These are phyloP conservation scores for Heliocybe sulcata DNA, from an alignment of 1,284 basidiomycete species.

Conservation along the genomic window DNA sequence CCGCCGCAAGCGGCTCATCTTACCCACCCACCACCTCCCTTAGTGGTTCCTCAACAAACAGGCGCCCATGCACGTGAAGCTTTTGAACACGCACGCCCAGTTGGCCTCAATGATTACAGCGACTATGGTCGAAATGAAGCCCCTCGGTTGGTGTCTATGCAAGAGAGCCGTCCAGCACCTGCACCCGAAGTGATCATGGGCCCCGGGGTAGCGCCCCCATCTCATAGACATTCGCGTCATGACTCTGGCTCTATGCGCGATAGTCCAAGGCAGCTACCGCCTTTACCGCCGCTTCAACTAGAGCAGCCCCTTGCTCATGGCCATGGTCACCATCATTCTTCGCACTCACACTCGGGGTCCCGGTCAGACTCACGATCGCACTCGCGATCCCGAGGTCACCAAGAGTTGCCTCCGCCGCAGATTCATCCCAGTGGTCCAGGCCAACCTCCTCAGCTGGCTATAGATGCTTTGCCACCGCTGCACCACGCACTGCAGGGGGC, in stretches of 20 bases:
- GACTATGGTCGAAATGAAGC: conserved; percentile 42
- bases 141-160: conserved; percentile 32
- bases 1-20: conserved; percentile 1
- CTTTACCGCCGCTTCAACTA: conserved; percentile 36
- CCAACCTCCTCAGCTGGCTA: conserved; percentile 14
- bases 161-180: conserved; percentile 40
- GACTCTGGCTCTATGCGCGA: conserved; percentile 32
- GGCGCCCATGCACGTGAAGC: conserved; percentile 28
- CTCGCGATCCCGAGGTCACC: conserved; percentile 7
- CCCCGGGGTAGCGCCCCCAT: conserved; percentile 32
- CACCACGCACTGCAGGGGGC: conserved; percentile 9
- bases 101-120: conserved; percentile 32
- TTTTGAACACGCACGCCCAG: conserved; percentile 19
- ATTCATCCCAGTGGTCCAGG: conserved; percentile 7
- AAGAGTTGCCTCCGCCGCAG: conserved; percentile 7
- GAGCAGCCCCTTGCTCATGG: conserved; percentile 29
- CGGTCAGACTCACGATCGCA: conserved; percentile 31
- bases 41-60: conserved; percentile 14
- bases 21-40: conserved; percentile 15
- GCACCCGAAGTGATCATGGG: conserved; percentile 35
- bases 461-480: background rate
- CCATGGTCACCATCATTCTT: conserved; percentile 24
- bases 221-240: conserved; percentile 29
- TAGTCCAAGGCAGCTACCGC: conserved; percentile 37
- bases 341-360: conserved; percentile 27